A percentile compares a stretch with the other conserved stretches of the same genome.
These are phyloP conservation scores for Coemansia sp. DNA, from an alignment of 371 early-diverging fungal species.

Conservation along the genomic window DNA sequence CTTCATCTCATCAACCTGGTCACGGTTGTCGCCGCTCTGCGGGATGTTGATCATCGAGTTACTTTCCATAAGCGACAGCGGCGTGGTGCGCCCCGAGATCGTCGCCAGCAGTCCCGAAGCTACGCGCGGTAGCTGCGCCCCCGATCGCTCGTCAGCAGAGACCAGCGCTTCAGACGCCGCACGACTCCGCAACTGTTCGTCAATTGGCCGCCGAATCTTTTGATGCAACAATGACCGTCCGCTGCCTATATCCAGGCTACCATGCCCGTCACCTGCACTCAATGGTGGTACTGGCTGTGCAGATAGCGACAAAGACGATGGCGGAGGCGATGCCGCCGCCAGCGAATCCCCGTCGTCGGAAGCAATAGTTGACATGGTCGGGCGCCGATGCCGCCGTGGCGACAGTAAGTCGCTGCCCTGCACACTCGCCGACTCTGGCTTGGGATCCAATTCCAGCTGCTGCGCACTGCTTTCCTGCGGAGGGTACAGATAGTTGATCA, in stretches of 20 bases:
- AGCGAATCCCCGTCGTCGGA: background rate
- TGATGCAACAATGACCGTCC: constrained; percentile 20
- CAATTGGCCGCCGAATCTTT: constrained; percentile 22
- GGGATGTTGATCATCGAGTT: constrained; percentile 35
- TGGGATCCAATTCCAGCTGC: too few relatives aligned
- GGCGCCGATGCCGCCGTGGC: constrained; percentile 3
- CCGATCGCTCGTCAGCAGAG: background rate
- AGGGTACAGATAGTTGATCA: constrained; percentile 79
- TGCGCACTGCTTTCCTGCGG: constrained; percentile 42
- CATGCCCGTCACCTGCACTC: background rate
- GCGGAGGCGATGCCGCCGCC: background rate
- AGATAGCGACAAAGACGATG: background rate
- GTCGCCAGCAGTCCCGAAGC: constrained; percentile 22
- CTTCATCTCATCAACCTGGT: constrained; percentile 59
- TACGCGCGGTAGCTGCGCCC: constrained; percentile 1
- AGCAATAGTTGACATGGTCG: background rate
- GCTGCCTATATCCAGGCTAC: background rate
- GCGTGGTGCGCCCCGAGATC: constrained; percentile 25
- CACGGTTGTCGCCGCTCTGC: constrained; percentile 43
- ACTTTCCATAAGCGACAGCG: constrained; percentile 29
- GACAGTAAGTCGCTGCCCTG: constrained; percentile 1
- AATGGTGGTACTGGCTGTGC: background rate
- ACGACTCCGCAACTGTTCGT: constrained; percentile 8
- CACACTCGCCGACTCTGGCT: too few relatives aligned
- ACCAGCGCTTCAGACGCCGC: background rate